A percentile compares a stretch with the other conserved stretches of the same genome.
phyloP scores from a whole-genome alignment of 495 filamentous ascomycete species.

The Penicillium chermesinum region DNA sequence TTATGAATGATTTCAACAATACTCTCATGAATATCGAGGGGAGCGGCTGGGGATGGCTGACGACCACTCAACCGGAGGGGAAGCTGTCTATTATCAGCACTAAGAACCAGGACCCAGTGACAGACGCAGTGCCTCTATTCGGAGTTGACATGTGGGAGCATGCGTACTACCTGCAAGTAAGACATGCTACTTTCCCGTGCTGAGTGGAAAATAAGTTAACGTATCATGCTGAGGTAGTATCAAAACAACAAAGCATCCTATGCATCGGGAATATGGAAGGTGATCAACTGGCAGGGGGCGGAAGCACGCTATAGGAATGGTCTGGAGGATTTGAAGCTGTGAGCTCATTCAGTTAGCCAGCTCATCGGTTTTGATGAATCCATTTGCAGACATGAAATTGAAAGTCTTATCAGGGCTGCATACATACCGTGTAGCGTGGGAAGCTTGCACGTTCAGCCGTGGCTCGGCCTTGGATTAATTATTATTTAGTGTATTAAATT shows the following conservation, averaged over 20 bases:
- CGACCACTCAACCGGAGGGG: conserved; percentile 61
- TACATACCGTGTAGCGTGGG: no score
- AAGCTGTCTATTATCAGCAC: conserved; percentile 66
- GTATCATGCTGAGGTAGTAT: conserved; percentile 56
- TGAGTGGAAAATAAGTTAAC: not conserved
- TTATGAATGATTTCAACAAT: conserved; percentile 63
- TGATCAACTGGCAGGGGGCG: conserved; percentile 90
- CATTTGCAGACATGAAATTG: no score
- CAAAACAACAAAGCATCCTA: conserved; percentile 96
- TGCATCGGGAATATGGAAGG: conserved; percentile 89
- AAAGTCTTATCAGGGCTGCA: no score
- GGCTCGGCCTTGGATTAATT: no score
- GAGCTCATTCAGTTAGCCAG: no score
- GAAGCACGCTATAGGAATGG: conserved; percentile 64
- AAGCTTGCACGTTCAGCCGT: no score
- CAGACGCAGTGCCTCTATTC: conserved; percentile 69
- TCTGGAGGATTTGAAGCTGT: conserved; percentile 15
- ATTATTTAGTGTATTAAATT: no score
- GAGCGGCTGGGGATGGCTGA: conserved; percentile 90
- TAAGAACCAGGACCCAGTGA: conserved; percentile 87
- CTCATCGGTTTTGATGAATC: no score
- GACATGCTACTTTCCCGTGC: conserved; percentile 10
- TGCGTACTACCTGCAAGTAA: conserved; percentile 58
- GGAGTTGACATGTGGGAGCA: conserved; percentile 99
- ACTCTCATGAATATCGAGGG: conserved; percentile 87